Percentiles rank a stretch among this genome's conserved stretches.
These are phyloP conservation scores for Mortierella sp. DNA, from an alignment of 371 early-diverging fungal species.

Conservation along the genomic window DNA sequence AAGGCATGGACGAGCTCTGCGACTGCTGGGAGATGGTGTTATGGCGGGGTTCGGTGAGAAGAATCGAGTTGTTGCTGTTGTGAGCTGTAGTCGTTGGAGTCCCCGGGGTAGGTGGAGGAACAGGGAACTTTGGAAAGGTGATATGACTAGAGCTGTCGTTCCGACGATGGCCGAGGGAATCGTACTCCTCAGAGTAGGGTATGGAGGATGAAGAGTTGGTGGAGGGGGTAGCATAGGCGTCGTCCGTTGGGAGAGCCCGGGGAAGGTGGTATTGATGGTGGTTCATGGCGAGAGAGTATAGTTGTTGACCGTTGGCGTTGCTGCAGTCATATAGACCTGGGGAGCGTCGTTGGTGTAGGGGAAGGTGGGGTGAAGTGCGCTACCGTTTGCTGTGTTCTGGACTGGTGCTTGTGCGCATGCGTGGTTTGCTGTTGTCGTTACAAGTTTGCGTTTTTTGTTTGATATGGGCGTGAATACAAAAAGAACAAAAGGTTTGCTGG, in stretches of 20 bases:
- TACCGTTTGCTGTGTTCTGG: not conserved
- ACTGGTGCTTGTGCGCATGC: not conserved
- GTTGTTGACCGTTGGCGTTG: not conserved
- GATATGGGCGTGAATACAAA: not conserved
- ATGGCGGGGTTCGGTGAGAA: not conserved
- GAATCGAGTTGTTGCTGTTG: not conserved
- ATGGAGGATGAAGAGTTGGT: slow-evolving; percentile 5
- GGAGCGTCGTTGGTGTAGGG: not conserved
- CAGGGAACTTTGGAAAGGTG: slow-evolving; percentile 21
- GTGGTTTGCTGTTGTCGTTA: not conserved
- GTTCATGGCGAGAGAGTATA: not conserved
- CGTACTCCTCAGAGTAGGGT: not conserved
- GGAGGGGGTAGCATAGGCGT: not conserved
- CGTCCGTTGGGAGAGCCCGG: slow-evolving; percentile 3
- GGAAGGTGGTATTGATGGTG: not conserved
- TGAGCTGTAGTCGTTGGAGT: not conserved
- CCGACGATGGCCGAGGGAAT: slow-evolving; percentile 14
- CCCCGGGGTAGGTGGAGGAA: slow-evolving; percentile 1
- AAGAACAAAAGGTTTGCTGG: not conserved
- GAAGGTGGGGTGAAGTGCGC: not conserved
- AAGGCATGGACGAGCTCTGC: slow-evolving; percentile 20
- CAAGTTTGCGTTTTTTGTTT: not conserved
- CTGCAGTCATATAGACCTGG: not conserved
- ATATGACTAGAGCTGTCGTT: slow-evolving; percentile 37
- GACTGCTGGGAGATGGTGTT: not conserved